Evolutionary conservation across 2,329 filamentous ascomycete genomes (phyloP).

Genomic region (Ceratocystis alfenasii): DNA sequence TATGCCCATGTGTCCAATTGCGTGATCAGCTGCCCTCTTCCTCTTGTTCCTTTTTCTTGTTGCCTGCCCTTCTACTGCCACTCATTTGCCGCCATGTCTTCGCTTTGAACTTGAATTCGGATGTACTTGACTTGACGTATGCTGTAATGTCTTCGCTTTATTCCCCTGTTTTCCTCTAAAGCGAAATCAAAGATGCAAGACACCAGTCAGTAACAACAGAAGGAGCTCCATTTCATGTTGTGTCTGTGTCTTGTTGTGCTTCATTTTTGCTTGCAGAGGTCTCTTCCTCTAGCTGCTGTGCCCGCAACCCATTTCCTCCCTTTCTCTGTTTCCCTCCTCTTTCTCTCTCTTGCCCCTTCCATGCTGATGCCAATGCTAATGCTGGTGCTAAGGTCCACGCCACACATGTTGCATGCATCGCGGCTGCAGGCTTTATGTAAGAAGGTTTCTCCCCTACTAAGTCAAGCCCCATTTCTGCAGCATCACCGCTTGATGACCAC

Average conservation of each 20-base stretch:
- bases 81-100: too few relatives aligned
- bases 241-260: neutral
- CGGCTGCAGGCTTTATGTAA: neutral
- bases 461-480: neutral
- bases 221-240: neutral
- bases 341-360: neutral
- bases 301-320: neutral
- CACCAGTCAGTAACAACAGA: too few relatives aligned
- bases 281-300: neutral
- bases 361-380: too few relatives aligned
- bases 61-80: neutral
- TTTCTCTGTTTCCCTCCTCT: neutral
- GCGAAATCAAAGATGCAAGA: too few relatives aligned
- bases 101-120: too few relatives aligned
- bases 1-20: neutral
- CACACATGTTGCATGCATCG: conserved; percentile 6
- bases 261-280: neutral
- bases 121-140: too few relatives aligned
- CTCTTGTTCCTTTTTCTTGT: neutral
- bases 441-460: neutral
- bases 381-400: neutral
- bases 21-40: neutral
- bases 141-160: too few relatives aligned
- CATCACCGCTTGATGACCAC: neutral
- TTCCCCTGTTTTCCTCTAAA: too few relatives aligned